Evolutionary conservation across 805 yeast species (phyloP), one percentile per base, ranked within the genome.

Genomic region (Wickerhamomyces queroliae): DNA sequence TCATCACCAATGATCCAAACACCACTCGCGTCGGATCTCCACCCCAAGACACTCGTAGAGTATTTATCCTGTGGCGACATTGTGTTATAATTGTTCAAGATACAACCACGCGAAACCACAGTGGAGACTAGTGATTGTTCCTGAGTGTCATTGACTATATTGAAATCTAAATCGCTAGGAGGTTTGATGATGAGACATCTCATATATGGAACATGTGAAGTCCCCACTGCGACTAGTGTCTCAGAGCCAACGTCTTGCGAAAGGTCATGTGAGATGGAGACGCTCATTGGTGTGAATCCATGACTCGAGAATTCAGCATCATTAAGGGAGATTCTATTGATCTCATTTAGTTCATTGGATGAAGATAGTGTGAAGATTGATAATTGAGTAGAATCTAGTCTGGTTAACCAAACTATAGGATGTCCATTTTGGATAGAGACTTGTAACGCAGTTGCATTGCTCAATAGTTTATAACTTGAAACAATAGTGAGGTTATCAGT

Each of bases 181-280:
- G 79, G 44, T 23, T 64, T 55, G 0, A 79, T 67, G 0, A 84
- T 56, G 2, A 87, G 70, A 11, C 84, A 47, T 47, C 95, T 59
- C 85, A 84, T 76, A 50, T 69, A 83, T 4, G 96, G 96, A 12
- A 74, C 71, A 50, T 86, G 91, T 1, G 89, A 79, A 0, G 96
- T 87, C 0, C 80, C 87, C 7, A 84, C 71, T 0, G 81, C 78
- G 13, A 83, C 52, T 19, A 67, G 46, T 0, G 66, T 63, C 2
- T 48, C 46, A 2, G 38, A 39, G 3, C 27, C 28, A n/a, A 44
- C 40, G 0, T 44, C 40, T 3, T n/a, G n/a, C n/a, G n/a, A n/a
- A n/a, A n/a, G n/a, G n/a, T 33, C 20, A 5, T 42, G 39, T 5
- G 59, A 56, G 8, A 59, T 49, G 1, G 65, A 44, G 7, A 76